These are phyloP conservation scores for Pseudozyma sp. DNA, from an alignment of 1,284 basidiomycete species.

Conservation along the genomic window DNA sequence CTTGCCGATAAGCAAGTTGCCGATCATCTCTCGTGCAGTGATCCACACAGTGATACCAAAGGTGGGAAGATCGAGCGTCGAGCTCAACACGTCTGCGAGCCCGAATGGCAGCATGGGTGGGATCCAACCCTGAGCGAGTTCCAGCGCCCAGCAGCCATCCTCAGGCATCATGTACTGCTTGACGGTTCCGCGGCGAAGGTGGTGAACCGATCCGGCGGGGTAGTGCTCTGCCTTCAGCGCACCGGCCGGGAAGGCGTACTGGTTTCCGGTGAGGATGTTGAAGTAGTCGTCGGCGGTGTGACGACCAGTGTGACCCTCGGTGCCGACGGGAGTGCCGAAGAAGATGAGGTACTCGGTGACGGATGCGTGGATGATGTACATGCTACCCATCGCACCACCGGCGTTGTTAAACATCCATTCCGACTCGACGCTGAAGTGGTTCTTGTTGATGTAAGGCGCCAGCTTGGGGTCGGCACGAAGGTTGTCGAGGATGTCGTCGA, in stretches of 20 bases:
- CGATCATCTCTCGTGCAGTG: conserved; percentile 73
- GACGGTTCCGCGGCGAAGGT: conserved; percentile 81
- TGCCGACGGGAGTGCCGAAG: conserved; percentile 94
- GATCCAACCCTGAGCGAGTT: conserved; percentile 82
- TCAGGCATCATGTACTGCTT: conserved; percentile 99
- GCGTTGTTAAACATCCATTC: conserved; percentile 99
- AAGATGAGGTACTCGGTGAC: conserved; percentile 84
- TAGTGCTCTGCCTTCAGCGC: conserved; percentile 85
- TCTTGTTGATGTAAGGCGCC: conserved; percentile 59
- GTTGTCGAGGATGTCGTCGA: conserved; percentile 60
- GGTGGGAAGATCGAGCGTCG: conserved; percentile 87
- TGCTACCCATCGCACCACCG: conserved; percentile 95
- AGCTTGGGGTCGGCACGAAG: conserved; percentile 58
- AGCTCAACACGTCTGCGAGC: conserved; percentile 83
- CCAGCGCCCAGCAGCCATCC: conserved; percentile 87
- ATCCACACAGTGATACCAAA: conserved; percentile 83
- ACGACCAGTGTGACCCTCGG: conserved; percentile 92
- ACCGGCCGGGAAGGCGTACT: conserved; percentile 89
- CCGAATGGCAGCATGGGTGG: conserved; percentile 80
- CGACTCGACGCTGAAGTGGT: conserved; percentile 68
- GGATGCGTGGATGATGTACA: conserved; percentile 95
- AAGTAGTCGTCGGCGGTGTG: conserved; percentile 99
- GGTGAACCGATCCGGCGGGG: conserved; percentile 83
- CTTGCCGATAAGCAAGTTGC: conserved; percentile 58
- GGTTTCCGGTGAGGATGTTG: conserved; percentile 90